Percentiles rank a stretch among this genome's conserved stretches.
Conservation (phyloP, 441 rosid genomes). For the Biscutella laevigata region DNA sequence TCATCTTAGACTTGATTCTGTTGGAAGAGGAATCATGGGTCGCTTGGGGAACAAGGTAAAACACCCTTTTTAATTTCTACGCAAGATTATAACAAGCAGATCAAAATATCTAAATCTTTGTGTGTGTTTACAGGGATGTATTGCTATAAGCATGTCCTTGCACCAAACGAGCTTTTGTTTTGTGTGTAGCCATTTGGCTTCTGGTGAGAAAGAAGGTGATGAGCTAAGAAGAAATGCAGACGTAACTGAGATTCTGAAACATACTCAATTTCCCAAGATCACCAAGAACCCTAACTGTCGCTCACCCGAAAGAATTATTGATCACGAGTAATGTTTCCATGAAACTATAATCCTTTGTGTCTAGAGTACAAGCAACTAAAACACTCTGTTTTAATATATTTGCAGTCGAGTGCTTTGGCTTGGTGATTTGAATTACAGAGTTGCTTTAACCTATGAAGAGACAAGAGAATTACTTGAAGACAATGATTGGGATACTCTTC, state of each 20-base stretch:
- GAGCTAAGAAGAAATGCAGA: slow-evolving; percentile 82
- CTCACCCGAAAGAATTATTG: slow-evolving; percentile 58
- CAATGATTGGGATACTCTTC: slow-evolving; percentile 74
- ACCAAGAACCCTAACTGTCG: slow-evolving; percentile 46
- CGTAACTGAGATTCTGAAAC: slow-evolving; percentile 66
- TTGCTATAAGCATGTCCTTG: slow-evolving; percentile 79
- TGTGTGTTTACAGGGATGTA: slow-evolving; percentile 54
- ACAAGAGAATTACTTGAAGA: slow-evolving; percentile 53
- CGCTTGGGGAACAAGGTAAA: slow-evolving; percentile 81
- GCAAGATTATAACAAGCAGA: too few relatives aligned
- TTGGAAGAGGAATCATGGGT: slow-evolving; percentile 93
- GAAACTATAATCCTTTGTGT: not conserved
- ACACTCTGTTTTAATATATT: not conserved
- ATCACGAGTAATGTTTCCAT: slow-evolving; percentile 62
- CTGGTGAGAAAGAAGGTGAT: slow-evolving; percentile 93
- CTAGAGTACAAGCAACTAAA: not conserved
- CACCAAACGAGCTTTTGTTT: slow-evolving; percentile 87
- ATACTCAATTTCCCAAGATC: slow-evolving; percentile 56
- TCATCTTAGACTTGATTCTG: slow-evolving; percentile 66
- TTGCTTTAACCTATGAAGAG: slow-evolving; percentile 70
- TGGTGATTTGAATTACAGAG: slow-evolving; percentile 82
- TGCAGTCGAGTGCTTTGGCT: slow-evolving; percentile 80
- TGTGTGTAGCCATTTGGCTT: slow-evolving; percentile 85
- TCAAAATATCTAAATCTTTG: not conserved
- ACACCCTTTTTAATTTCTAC: too few relatives aligned